Base-by-base conservation (phyloP, 192 early-diverging fungal species). In the Coemansia umbellata region DNA sequence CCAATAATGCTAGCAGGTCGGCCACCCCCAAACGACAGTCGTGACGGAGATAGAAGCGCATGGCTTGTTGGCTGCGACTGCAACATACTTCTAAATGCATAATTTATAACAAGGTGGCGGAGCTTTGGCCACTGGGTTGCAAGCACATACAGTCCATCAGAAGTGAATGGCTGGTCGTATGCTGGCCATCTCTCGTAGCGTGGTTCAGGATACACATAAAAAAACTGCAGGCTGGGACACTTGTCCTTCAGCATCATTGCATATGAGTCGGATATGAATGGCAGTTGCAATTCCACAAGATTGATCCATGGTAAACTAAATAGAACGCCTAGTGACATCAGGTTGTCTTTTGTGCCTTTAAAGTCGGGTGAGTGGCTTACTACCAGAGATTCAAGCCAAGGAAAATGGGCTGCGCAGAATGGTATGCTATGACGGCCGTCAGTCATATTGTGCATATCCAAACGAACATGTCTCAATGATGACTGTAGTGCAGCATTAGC, bases 131-230 rank as follows among this genome's bases (percentile, higher is more conserved):
- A 75, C 14, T 69, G 65, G 14, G 49, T 42, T 3, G 73, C 66
- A 18, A 75, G 61, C 47, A 17, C 31, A 35, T 52, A 43, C 26
- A 75, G 61, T 0, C 61, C 65, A n/a, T 32, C 37, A 19, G 73
- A 58, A 27, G 72, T 53, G 24, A 69, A 75, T 14, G 51, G 35
- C 44, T 68, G 65, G 10, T 65, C 55, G 51, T 75, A 75, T 6
- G 53, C 66, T 1, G 72, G 41, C 72, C 72, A 75, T 23, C 72
- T 53, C 57, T 75, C 72, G 43, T 75, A 75, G 5, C 72, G 72
- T n/a, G 65, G 61, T 24, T 60, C 66, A 1, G 72, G 72, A 0
- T 50, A 37, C 51, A 75, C 64, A 52, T 43, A 15, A 24, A 75
- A 49, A 37, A 48, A 69, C 30, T 55, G 72, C 37, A 75, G 19